Percentiles rank a stretch among this genome's conserved stretches.
These are phyloP conservation scores for Corymbia calophylla DNA, from an alignment of 441 rosid species.

Conservation along the genomic window DNA sequence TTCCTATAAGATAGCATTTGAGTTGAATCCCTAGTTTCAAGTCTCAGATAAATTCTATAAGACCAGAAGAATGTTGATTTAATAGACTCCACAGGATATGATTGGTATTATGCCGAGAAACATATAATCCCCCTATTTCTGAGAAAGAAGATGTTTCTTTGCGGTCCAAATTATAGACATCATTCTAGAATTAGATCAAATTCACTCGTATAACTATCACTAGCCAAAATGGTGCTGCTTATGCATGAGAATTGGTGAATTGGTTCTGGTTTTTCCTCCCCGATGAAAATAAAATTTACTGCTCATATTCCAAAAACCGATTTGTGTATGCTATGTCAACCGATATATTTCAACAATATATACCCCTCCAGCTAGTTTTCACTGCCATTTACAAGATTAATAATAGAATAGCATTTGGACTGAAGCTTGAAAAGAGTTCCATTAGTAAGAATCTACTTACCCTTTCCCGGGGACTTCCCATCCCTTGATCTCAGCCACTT, in stretches of 20 bases:
- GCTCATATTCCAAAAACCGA: not conserved
- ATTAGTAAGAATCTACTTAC: not conserved
- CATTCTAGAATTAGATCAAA: not conserved
- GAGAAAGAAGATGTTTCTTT: not conserved
- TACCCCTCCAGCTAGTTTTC: not conserved
- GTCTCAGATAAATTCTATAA: fast-evolving
- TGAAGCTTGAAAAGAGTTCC: not conserved
- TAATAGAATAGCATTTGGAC: not conserved
- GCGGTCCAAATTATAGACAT: fast-evolving
- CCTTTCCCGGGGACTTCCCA: not conserved
- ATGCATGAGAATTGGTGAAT: not conserved
- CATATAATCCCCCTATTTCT: not conserved
- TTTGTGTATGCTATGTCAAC: fast-evolving
- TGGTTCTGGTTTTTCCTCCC: too few species aligned
- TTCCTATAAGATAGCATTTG: not conserved
- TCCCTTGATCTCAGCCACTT: not conserved
- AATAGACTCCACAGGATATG: not conserved
- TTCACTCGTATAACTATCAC: not conserved
- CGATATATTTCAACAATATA: too few species aligned
- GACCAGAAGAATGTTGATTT: fast-evolving
- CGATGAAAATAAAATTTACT: too few species aligned
- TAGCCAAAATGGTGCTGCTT: not conserved
- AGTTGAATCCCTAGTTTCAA: not conserved
- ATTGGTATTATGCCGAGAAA: not conserved
- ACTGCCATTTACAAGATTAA: not conserved